Percentiles rank a stretch among this genome's conserved stretches.
These are phyloP conservation scores for Fistulina hepatica DNA, from an alignment of 1,284 basidiomycete species.

Conservation along the genomic window DNA sequence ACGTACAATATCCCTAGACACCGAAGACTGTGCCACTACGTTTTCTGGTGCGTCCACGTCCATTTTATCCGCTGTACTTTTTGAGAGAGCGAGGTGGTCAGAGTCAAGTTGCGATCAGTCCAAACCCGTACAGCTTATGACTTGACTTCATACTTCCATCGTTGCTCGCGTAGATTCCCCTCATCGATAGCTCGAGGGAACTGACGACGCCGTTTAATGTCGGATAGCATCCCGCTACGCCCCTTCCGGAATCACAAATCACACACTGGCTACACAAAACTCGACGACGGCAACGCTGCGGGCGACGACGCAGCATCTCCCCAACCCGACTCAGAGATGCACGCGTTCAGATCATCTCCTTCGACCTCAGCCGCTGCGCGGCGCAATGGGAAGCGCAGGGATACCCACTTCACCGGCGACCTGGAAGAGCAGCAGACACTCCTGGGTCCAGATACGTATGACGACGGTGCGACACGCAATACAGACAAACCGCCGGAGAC, in stretches of 20 bases:
- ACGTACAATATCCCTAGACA: too few relatives aligned
- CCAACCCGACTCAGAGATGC: conserved; percentile 20
- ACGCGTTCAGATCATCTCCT: conserved; percentile 24
- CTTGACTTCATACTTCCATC: too few relatives aligned
- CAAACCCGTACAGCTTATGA: too few relatives aligned
- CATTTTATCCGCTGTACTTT: too few relatives aligned
- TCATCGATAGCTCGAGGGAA: too few relatives aligned
- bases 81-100: too few relatives aligned
- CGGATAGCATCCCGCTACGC: conserved; percentile 58
- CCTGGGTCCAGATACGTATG: conserved; percentile 22
- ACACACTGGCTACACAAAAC: conserved; percentile 36
- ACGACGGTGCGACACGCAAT: conserved; percentile 27
- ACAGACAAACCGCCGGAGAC: conserved; percentile 19
- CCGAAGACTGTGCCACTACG: too few relatives aligned
- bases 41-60: too few relatives aligned
- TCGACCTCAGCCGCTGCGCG: conserved; percentile 25
- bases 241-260: conserved; percentile 42
- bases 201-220: conserved; percentile 33
- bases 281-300: conserved; percentile 28
- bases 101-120: too few relatives aligned
- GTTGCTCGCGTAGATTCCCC: too few relatives aligned
- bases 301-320: conserved; percentile 14
- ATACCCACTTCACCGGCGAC: conserved; percentile 46
- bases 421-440: conserved; percentile 47
- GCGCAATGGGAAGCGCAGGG: conserved; percentile 30